Evolutionary conservation across 192 early-diverging fungal genomes (phyloP), one percentile per base, ranked within the genome.

Genomic region (Pilobolus umbonatus): DNA sequence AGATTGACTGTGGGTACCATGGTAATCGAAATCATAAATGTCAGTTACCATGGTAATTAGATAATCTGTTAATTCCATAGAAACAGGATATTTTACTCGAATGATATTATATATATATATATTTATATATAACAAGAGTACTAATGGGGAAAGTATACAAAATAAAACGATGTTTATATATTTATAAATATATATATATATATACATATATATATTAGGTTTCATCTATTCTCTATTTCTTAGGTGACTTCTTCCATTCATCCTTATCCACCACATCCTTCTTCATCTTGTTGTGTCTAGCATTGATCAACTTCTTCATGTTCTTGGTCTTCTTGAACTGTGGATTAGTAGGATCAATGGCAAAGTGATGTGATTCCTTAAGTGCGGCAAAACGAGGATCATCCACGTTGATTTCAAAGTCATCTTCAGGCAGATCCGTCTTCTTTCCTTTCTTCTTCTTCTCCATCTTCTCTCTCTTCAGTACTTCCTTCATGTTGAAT

Each of bases 331-430:
- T 91, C 73, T 91, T 92, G 75, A 85, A 92, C 75, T 89, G 84
- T 52, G 96, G 90, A 74, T 92, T 96, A 35, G 92, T 94, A 15
- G 94, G 92, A 66, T 98, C 96, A 44, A 98, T 90, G 25, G 92
- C 92, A 73, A 95, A 96, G 53, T 89, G 85, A 69, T 93, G 86
- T 9, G 83, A 86, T 4, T 91, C 85, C 31, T 85, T 77, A 66
- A 95, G 34, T 0, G 88, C 84, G 17, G 79, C 67, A 65, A 98
- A 98, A 55, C 96, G 85, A 48, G 91, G 81, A 73, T 98, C 96
- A 34, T 61, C 66, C 4, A 88, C 81, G 64, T 98, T 75, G 40
- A 98, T 85, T 58, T 90, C 81, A 68, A 98, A 98, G 55, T 85
- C 83, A 43, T 96, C 94, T 66, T 88, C 80, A 19, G 49, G 53